Evolutionary conservation across 768 basidiomycete species (phyloP).

Genomic region (Trametes villosa): DNA sequence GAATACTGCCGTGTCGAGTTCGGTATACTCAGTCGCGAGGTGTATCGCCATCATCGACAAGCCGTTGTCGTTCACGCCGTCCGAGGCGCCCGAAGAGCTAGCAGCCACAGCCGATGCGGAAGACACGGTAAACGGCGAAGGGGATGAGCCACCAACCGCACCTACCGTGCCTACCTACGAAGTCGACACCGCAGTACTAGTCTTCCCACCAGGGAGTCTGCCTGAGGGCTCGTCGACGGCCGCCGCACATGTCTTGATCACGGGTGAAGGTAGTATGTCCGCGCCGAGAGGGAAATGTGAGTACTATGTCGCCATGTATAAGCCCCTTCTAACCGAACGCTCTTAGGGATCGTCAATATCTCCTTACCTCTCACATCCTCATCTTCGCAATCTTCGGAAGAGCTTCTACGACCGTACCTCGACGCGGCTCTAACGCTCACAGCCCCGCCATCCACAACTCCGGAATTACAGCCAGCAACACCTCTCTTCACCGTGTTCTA

Average conservation of each 20-base stretch:
- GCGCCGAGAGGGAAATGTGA: slow-evolving; percentile 75
- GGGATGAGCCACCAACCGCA: background rate
- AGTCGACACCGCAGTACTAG: slow-evolving; percentile 68
- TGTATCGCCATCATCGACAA: slow-evolving; percentile 57
- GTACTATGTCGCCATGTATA: slow-evolving; percentile 29
- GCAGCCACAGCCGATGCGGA: slow-evolving; percentile 24
- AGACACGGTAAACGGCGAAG: slow-evolving; percentile 8
- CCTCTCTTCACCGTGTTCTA: slow-evolving; percentile 63
- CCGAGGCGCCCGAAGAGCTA: slow-evolving; percentile 33
- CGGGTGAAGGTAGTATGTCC: slow-evolving; percentile 75
- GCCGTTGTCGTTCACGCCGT: slow-evolving; percentile 37
- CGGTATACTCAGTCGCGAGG: slow-evolving; percentile 42
- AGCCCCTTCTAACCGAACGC: background rate
- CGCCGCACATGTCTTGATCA: slow-evolving; percentile 62
- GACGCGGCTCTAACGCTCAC: slow-evolving; percentile 44
- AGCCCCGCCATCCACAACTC: slow-evolving; percentile 2
- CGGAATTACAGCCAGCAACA: slow-evolving; percentile 24
- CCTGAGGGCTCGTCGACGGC: slow-evolving; percentile 48
- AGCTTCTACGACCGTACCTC: slow-evolving; percentile 61
- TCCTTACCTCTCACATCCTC: slow-evolving; percentile 48
- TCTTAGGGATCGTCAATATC: slow-evolving; percentile 63
- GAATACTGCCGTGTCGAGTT: background rate
- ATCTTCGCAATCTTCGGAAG: slow-evolving; percentile 39
- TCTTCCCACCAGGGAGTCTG: slow-evolving; percentile 75
- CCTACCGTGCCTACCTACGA: slow-evolving; percentile 14